Percentiles rank a stretch among this genome's conserved stretches.
Evolutionary conservation across 1,284 basidiomycete species (phyloP).

Genomic region (Malassezia dermatis): DNA sequence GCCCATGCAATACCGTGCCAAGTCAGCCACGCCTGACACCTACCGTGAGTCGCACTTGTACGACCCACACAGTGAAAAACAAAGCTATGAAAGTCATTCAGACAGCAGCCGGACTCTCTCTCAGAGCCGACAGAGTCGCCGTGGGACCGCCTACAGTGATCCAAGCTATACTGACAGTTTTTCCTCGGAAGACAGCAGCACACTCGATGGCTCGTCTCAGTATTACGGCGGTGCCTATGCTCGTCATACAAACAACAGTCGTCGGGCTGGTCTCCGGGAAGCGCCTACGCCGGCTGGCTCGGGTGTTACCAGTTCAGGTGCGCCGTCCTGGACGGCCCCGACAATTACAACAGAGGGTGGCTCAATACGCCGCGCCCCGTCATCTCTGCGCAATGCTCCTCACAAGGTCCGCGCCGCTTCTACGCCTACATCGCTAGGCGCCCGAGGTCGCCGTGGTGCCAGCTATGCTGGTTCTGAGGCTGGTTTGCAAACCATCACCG

Average conservation of each 20-base stretch:
- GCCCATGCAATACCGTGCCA: slow-evolving; percentile 21
- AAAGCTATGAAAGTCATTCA: background rate
- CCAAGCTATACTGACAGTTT: slow-evolving; percentile 19
- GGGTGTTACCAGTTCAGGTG: slow-evolving; percentile 7
- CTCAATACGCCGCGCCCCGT: background rate
- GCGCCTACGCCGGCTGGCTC: slow-evolving; percentile 11
- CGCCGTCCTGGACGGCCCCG: slow-evolving; percentile 12
- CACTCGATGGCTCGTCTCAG: slow-evolving; percentile 1
- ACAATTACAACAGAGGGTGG: slow-evolving; percentile 13
- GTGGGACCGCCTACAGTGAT: slow-evolving; percentile 34
- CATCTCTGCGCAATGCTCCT: background rate
- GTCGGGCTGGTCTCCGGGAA: slow-evolving; percentile 13
- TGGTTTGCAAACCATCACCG: background rate
- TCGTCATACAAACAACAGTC: slow-evolving; percentile 9
- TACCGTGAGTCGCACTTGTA: background rate
- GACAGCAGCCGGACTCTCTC: background rate
- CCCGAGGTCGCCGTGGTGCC: slow-evolving; percentile 26
- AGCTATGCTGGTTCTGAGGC: slow-evolving; percentile 24
- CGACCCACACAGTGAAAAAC: background rate
- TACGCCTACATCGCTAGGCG: slow-evolving; percentile 25
- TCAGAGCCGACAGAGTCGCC: slow-evolving; percentile 14
- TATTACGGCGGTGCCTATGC: slow-evolving; percentile 18
- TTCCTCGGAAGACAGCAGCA: slow-evolving; percentile 4
- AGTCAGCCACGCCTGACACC: background rate
- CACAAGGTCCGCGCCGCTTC: slow-evolving; percentile 7